Base-by-base conservation (phyloP, 345 rosid species). In the Syzygium aqueum region DNA sequence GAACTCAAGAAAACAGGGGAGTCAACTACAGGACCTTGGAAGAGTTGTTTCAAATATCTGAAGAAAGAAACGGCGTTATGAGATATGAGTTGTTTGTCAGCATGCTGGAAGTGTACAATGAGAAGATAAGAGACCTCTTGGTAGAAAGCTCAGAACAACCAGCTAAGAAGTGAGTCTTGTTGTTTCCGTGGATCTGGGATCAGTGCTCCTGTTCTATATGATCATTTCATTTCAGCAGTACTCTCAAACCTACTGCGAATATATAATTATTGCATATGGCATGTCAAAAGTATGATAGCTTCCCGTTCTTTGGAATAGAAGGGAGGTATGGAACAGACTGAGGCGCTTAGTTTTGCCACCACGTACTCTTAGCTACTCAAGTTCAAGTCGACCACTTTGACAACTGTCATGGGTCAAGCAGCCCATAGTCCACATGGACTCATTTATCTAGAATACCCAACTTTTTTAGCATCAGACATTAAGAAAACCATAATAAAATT, bases 101-200 rank as follows among this genome's bases (percentile, higher is more conserved):
- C 94, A 96, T 97, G 98, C 63, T 97, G 91, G 99, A 97, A 90
- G 99, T 96, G 56, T 97, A 97, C 87, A 97, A 97, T 89, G 99
- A 97, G 90, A 96, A 94, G 94, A 95, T 97, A 89, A 93, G 94
- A 90, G 98, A 96, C 89, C 99, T 97, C 85, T 86, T 97, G 86
- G 94, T 91, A 46, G 99, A 96, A 88, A 95, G 89, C 91, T 90
- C 96, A 86, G 92, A 92, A 91, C 96, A 95, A 73, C 94, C 95
- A 50, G 78, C 93, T 46, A 97, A 96, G 94, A 95, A 92, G 99
- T 97, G 77, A 86, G 89, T 84, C 5, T 67, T 78, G 61, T 52
- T 33, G 23, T 65, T 65, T 27, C 23, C 21, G 37, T 17, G 23
- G 49, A 37, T 73, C 49, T 37, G 80, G 25, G 49, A 73, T 73